Percentiles rank a stretch among this genome's conserved stretches.
These are phyloP conservation scores for Agaricus subrufescens DNA, from an alignment of 768 basidiomycete species.

Conservation along the genomic window DNA sequence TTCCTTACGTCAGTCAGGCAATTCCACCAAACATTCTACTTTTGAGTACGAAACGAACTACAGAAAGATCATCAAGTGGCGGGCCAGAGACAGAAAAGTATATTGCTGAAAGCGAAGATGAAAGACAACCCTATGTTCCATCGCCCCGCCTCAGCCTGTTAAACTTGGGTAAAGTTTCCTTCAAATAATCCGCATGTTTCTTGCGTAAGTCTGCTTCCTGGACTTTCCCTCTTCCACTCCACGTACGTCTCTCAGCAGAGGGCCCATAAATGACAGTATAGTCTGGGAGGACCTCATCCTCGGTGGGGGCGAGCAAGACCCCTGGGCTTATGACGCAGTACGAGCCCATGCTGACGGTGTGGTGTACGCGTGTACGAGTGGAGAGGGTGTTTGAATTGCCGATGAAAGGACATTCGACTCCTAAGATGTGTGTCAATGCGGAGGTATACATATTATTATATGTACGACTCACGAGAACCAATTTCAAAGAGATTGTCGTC, in stretches of 20 bases:
- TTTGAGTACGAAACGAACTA: too few relatives aligned
- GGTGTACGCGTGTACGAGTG: slow-evolving; percentile 78
- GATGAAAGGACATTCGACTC: slow-evolving; percentile 80
- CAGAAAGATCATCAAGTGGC: too few relatives aligned
- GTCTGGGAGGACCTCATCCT: slow-evolving; percentile 75
- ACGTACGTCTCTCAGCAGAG: slow-evolving; percentile 64
- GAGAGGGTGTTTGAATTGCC: slow-evolving; percentile 86
- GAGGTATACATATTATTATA: not conserved
- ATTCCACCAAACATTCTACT: too few relatives aligned
- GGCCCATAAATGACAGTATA: slow-evolving; percentile 84
- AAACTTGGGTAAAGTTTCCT: slow-evolving; percentile 90
- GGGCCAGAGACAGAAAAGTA: too few relatives aligned
- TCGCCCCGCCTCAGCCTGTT: slow-evolving; percentile 67
- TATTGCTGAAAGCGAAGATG: too few relatives aligned
- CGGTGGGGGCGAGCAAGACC: slow-evolving; percentile 73
- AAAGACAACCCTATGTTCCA: too few relatives aligned
- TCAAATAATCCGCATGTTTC: slow-evolving; percentile 89
- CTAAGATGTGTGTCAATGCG: slow-evolving; percentile 32
- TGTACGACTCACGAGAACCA: slow-evolving; percentile 85
- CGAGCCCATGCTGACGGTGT: slow-evolving; percentile 73
- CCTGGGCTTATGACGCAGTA: slow-evolving; percentile 82
- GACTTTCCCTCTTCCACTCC: slow-evolving; percentile 81
- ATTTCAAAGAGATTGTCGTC: slow-evolving; percentile 94
- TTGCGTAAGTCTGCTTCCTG: slow-evolving; percentile 80
- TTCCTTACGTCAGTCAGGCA: too few relatives aligned